Conservation (phyloP, 441 rosid genomes). For the Aleurites moluccanus region DNA sequence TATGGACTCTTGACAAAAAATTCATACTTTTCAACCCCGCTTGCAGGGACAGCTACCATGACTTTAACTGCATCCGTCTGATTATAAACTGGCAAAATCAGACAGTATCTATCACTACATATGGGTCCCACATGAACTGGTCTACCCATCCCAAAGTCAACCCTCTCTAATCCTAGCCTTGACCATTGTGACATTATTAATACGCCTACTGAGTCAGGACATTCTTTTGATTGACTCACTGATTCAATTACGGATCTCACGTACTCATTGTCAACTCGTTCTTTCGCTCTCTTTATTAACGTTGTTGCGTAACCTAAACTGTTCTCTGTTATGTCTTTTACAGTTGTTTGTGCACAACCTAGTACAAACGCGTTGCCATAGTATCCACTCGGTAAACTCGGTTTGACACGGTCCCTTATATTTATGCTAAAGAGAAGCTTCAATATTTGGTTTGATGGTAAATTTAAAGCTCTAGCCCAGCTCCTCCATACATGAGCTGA, state of each 20-base stretch:
- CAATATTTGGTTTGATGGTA: constrained; percentile 55
- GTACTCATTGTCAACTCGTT: constrained; percentile 48
- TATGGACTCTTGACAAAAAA: constrained; percentile 44
- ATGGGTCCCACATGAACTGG: constrained; percentile 65
- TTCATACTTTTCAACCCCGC: constrained; percentile 60
- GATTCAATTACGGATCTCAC: constrained; percentile 58
- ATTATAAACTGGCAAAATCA: constrained; percentile 58
- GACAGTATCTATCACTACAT: constrained; percentile 66
- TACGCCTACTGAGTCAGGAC: constrained; percentile 75
- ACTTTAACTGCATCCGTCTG: constrained; percentile 60
- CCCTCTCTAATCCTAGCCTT: constrained; percentile 63
- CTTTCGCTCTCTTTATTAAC: constrained; percentile 67
- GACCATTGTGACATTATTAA: constrained; percentile 84
- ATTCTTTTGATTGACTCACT: constrained; percentile 49
- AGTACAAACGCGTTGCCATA: constrained; percentile 85
- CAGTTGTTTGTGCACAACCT: constrained; percentile 62
- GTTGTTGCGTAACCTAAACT: constrained; percentile 53
- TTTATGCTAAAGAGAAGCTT: constrained; percentile 77
- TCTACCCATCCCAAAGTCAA: constrained; percentile 80
- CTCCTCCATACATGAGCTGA: constrained; percentile 84
- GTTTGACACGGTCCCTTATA: constrained; percentile 61
- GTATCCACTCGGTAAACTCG: constrained; percentile 64
- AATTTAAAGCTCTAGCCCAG: constrained; percentile 68
- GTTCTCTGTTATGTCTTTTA: constrained; percentile 51
- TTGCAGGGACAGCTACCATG: constrained; percentile 70